These are phyloP conservation scores for Vinca minor DNA, from an alignment of 257 asterid genomes.

Conservation along the genomic window DNA sequence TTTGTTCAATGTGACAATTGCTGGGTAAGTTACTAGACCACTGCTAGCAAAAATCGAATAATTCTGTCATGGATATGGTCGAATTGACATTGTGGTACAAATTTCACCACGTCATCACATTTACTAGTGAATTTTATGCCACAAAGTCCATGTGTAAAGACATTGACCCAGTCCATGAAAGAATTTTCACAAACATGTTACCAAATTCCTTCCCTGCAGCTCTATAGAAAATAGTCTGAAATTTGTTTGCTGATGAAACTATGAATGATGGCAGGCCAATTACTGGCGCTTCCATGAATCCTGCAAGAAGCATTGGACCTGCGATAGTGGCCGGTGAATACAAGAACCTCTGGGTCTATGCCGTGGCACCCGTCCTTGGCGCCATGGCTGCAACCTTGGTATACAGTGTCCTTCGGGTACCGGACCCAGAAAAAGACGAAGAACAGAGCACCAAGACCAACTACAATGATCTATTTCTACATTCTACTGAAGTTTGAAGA, in stretches of 20 bases:
- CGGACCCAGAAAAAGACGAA: slow-evolving; percentile 7
- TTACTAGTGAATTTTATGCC: too few species aligned
- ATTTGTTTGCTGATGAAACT: neutral
- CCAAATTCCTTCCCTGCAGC: neutral
- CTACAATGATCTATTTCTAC: slow-evolving; percentile 25
- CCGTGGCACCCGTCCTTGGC: slow-evolving; percentile 37
- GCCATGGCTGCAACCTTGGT: slow-evolving; percentile 30
- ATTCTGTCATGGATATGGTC: too few species aligned
- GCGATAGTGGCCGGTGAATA: slow-evolving; percentile 35
- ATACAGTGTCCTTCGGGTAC: slow-evolving; percentile 26
- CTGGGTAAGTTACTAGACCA: slow-evolving; percentile 26
- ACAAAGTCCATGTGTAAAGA: too few species aligned
- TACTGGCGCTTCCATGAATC: slow-evolving; percentile 59
- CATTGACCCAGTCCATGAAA: too few species aligned
- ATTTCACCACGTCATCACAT: too few species aligned
- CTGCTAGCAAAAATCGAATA: neutral
- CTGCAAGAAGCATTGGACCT: slow-evolving; percentile 53
- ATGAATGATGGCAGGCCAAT: slow-evolving; percentile 37
- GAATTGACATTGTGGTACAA: too few species aligned
- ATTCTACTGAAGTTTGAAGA: slow-evolving; percentile 13
- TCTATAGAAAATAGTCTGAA: neutral
- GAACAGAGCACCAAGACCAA: slow-evolving; percentile 3
- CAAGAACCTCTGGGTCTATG: slow-evolving; percentile 41
- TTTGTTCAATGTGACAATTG: slow-evolving; percentile 31
- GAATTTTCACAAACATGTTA: neutral